Conservation (phyloP, 129 eudicot species). For the Ambrosia artemisiifolia region DNA sequence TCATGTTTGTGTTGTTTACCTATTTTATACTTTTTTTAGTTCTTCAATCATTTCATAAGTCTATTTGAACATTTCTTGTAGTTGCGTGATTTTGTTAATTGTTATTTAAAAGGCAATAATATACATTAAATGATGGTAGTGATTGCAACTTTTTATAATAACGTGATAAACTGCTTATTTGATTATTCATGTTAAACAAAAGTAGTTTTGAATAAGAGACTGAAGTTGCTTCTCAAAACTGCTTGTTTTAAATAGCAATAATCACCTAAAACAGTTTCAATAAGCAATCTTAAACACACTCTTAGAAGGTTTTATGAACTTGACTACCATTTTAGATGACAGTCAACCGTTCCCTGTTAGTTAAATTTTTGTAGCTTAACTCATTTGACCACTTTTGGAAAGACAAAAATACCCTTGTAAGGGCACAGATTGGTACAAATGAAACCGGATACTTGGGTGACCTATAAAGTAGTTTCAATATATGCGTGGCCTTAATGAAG, state of each 20-base stretch:
- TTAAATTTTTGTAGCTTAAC: background rate
- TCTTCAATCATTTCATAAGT: background rate
- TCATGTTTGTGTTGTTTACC: background rate
- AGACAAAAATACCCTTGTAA: background rate
- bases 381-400: background rate
- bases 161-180: background rate
- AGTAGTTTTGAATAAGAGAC: background rate
- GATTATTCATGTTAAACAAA: background rate
- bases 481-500: background rate
- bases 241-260: background rate
- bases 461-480: background rate
- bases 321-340: background rate
- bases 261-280: background rate
- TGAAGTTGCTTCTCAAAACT: no score
- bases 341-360: background rate
- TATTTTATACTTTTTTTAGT: background rate
- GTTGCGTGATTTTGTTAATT: background rate
- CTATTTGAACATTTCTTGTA: background rate
- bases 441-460: background rate
- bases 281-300: background rate
- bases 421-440: background rate
- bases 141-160: background rate
- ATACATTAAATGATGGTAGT: background rate
- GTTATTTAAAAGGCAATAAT: background rate
- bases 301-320: background rate